Evolutionary conservation across 2,329 filamentous ascomycete species (phyloP).

Genomic region (Coleophoma cylindrospora): DNA sequence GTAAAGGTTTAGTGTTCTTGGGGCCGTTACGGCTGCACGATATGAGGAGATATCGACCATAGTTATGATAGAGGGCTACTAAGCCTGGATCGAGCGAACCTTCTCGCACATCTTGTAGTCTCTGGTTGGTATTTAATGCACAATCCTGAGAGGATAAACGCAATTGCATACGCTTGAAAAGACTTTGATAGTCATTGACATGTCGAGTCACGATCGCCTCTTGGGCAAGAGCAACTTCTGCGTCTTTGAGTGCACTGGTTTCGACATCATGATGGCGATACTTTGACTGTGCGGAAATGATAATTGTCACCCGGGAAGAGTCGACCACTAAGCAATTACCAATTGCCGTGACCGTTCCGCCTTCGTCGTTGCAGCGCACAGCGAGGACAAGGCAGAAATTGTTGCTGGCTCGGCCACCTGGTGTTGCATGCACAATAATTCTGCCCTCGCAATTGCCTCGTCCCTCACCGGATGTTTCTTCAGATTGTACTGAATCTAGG

Average conservation of each 20-base stretch:
- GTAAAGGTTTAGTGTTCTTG: conserved; percentile 21
- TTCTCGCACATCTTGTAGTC: conserved; percentile 7
- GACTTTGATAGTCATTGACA: conserved; percentile 26
- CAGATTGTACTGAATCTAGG: conserved; percentile 29
- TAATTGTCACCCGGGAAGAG: conserved; percentile 27
- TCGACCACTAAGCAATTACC: conserved; percentile 31
- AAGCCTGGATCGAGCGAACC: conserved; percentile 13
- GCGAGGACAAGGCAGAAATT: conserved; percentile 27
- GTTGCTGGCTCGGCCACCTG: conserved; percentile 29
- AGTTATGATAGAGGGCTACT: conserved; percentile 30
- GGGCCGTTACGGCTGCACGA: conserved; percentile 23
- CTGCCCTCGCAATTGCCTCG: conserved; percentile 8
- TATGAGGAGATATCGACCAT: conserved; percentile 33
- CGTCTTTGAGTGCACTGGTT: conserved; percentile 18
- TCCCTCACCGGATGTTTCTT: conserved; percentile 3
- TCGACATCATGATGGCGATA: conserved; percentile 28
- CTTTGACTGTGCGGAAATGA: conserved; percentile 33
- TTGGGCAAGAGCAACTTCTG: conserved; percentile 13
- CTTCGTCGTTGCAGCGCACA: conserved; percentile 18
- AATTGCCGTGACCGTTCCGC: conserved; percentile 20
- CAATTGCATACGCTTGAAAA: conserved; percentile 27
- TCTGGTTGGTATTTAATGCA: conserved; percentile 26
- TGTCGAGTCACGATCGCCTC: conserved; percentile 23
- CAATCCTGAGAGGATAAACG: conserved; percentile 17
- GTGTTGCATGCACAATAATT: conserved; percentile 33